Evolutionary conservation across 352 stramenopile species (phyloP).

Genomic region (Vaucheria bursata): DNA sequence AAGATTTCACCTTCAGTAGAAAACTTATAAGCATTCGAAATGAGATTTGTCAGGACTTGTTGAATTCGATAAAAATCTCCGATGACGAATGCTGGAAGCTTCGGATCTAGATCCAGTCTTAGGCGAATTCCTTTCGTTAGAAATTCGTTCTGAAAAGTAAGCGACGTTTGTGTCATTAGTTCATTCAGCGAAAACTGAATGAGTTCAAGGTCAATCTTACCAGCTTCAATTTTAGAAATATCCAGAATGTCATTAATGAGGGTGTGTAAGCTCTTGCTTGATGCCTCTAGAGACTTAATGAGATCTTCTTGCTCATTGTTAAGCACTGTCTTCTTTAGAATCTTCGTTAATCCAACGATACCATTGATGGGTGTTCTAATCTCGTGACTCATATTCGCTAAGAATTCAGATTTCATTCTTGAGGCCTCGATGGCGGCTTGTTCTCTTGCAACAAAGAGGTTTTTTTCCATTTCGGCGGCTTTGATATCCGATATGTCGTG

Average conservation of each 20-base stretch:
- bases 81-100: not conserved
- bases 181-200: not conserved
- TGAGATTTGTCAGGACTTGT: constrained; percentile 13
- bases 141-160: not conserved
- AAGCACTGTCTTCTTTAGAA: too few relatives aligned
- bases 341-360: too few relatives aligned
- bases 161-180: not conserved
- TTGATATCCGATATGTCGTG: too few relatives aligned
- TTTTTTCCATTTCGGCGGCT: too few relatives aligned
- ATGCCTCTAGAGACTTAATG: too few relatives aligned
- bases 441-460: too few relatives aligned
- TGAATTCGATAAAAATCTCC: not conserved
- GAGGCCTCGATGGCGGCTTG: too few relatives aligned
- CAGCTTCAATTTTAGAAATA: not conserved
- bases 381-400: too few relatives aligned
- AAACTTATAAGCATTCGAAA: constrained; percentile 18
- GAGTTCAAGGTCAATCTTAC: not conserved
- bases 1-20: not conserved
- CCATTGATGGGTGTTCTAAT: too few relatives aligned
- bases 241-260: not conserved
- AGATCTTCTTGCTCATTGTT: too few relatives aligned
- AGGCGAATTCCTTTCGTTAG: not conserved
- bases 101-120: not conserved
- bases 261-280: too few relatives aligned
- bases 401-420: too few relatives aligned